Conservation (phyloP, 192 early-diverging fungal genomes). For the Podila epicladia region DNA sequence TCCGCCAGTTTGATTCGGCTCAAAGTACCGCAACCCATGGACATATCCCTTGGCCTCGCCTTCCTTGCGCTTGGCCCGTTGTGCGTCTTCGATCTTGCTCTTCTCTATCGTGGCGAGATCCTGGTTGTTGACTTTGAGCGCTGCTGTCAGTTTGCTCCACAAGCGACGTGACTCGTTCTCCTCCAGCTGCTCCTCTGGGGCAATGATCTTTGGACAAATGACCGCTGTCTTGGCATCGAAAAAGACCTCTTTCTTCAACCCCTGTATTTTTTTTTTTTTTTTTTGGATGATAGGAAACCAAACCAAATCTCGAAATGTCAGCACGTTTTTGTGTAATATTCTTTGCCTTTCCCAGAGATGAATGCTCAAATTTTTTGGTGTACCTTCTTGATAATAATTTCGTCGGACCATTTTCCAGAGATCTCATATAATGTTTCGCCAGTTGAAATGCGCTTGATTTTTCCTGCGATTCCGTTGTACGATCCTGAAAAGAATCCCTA, state of each 20-base stretch:
- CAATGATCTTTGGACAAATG: slow-evolving; percentile 77
- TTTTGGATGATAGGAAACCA: slow-evolving; percentile 16
- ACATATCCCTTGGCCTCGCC: slow-evolving; percentile 62
- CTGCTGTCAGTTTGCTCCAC: slow-evolving; percentile 81
- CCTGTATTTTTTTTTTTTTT: slow-evolving; percentile 15
- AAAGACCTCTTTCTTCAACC: slow-evolving; percentile 63
- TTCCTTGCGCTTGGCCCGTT: slow-evolving; percentile 66
- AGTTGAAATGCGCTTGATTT: slow-evolving; percentile 82
- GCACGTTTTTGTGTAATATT: background rate
- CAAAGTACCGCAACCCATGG: slow-evolving; percentile 77
- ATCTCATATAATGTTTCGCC: slow-evolving; percentile 83
- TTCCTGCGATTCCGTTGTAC: slow-evolving; percentile 84
- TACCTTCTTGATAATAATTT: slow-evolving; percentile 67
- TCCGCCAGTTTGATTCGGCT: slow-evolving; percentile 22
- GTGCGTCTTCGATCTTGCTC: slow-evolving; percentile 74
- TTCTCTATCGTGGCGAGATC: slow-evolving; percentile 78
- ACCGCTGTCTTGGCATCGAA: slow-evolving; percentile 78
- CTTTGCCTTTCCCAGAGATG: no score
- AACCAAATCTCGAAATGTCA: background rate
- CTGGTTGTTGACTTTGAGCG: slow-evolving; percentile 69
- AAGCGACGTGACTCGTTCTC: slow-evolving; percentile 84
- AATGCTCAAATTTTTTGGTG: background rate
- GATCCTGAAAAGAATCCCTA: slow-evolving; percentile 80
- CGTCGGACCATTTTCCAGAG: slow-evolving; percentile 88
- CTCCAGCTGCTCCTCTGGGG: slow-evolving; percentile 76